Evolutionary conservation across 1,284 basidiomycete genomes (phyloP).

Genomic region (Austroboletus novae-zelandiae): DNA sequence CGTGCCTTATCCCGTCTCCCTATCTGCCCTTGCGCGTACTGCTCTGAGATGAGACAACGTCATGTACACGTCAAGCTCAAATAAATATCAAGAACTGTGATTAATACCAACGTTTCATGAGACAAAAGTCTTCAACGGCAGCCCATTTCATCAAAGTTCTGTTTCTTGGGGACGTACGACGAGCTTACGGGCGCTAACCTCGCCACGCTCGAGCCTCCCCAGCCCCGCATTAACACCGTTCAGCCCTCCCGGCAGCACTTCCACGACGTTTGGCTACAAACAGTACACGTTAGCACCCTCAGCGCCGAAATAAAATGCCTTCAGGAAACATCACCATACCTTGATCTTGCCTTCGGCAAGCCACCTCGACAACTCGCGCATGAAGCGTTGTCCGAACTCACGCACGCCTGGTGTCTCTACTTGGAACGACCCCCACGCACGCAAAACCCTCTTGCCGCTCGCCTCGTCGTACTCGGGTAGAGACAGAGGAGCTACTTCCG

Average conservation of each 20-base stretch:
- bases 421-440: conserved; percentile 4
- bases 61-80: too few relatives aligned
- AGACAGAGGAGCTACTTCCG: neutral
- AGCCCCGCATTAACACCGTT: neutral
- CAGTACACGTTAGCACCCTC: neutral
- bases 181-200: conserved; percentile 1
- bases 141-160: neutral
- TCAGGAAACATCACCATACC: conserved; percentile 6
- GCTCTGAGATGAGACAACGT: too few relatives aligned
- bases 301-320: neutral
- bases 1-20: too few relatives aligned
- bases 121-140: too few relatives aligned
- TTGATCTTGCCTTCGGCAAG: conserved; percentile 10
- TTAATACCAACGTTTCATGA: too few relatives aligned
- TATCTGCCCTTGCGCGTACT: too few relatives aligned
- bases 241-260: neutral
- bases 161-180: conserved; percentile 3
- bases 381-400: conserved; percentile 8
- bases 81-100: too few relatives aligned
- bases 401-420: neutral
- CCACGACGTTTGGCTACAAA: neutral
- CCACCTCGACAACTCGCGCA: conserved; percentile 4
- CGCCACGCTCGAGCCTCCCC: neutral
- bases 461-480: neutral
- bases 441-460: conserved; percentile 5